Evolutionary conservation across 179 eudicot species (phyloP), one percentile per base, ranked within the genome.

Genomic region (Beta lomatogona): DNA sequence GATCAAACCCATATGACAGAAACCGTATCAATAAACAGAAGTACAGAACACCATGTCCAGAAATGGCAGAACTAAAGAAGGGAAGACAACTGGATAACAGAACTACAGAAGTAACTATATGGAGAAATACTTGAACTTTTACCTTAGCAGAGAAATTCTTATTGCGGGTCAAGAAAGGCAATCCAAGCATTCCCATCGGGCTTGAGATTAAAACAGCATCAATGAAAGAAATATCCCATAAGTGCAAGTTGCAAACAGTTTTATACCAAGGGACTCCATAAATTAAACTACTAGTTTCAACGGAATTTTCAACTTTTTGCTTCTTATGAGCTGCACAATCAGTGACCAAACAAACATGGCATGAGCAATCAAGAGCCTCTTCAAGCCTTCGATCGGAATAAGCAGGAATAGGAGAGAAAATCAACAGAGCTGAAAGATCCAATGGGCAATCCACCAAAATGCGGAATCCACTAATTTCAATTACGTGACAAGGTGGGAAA

Each of bases 121-220:
- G 11, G 22, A 8, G 65, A 14, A 53, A 59, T 14, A 19, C 14
- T 36, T 44, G n/a, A 77, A 13, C 21, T 9, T 10, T 9, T 44
- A 93, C 97, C 93, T 94, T 90, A 21, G 93, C 95, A 2, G 89
- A 87, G 81, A 95, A 95, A 66, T 86, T 91, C 76, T 86, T 77
- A 1, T 63, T 31, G 58, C 93, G 90, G 25, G 98, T 94, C 60
- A 94, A 87, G 86, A 90, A 95, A 8, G 99, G 98, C 80, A 94
- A 84, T 22, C 97, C 99, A 80, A 95, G 90, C 96, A 95, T 95
- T 50, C 95, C 98, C 97, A 87, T 91, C 54, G 98, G 92, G 77
- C 92, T 91, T 18, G 97, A 88, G 71, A 95, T 92, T 82, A 95
- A 77, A 64, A 95, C 94, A 59, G 86, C 81, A 82, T 94, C 88